Evolutionary conservation across 2,329 filamentous ascomycete genomes (phyloP), one percentile per base, ranked within the genome.

Genomic region (Lachnum nothofagi): DNA sequence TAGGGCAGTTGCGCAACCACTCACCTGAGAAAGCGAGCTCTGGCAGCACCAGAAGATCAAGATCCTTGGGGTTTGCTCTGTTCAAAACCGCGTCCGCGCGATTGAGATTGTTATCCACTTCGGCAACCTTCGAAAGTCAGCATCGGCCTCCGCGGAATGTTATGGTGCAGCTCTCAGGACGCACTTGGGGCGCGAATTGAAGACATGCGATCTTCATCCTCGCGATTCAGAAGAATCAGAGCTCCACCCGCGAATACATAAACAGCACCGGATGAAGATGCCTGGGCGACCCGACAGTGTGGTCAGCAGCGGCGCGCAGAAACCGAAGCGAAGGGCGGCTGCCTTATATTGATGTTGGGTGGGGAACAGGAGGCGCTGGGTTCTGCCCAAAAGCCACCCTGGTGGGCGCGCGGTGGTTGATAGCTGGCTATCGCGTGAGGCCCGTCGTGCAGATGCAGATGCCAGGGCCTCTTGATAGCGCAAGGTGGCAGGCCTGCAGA

Each of bases 1-100:
- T n/a, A n/a, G n/a, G n/a, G n/a, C n/a, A n/a, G n/a, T n/a, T n/a
- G n/a, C n/a, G n/a, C n/a, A 17, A 19, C 23, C 34, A 49, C 54
- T 57, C 67, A 86, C 84, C 84, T 49, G 80, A 77, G 62, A 91
- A 89, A 1, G 87, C 85, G 65, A 91, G 70, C 63, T 91, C 88
- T 0, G 88, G 86, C 0, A 91, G 69, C 0, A 91, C 79, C 0
- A 93, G 71, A 24, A 91, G 73, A 61, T 89, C 85, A 1, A 91
- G 58, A n/a, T 75, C 69, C 1, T 76, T 67, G 0, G 74, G 68
- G 5, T 74, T 68, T 0, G 78, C 75, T 22, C 63, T 71, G 16
- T 68, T 72, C 9, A 91, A 68, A 3, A 91, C 73, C 0, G 73
- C 67, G 55, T 90, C 81, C 52, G 86, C 86, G 16, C 76, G 76